Base-by-base conservation (phyloP, 495 filamentous ascomycete species). In the Evernia prunastri region DNA sequence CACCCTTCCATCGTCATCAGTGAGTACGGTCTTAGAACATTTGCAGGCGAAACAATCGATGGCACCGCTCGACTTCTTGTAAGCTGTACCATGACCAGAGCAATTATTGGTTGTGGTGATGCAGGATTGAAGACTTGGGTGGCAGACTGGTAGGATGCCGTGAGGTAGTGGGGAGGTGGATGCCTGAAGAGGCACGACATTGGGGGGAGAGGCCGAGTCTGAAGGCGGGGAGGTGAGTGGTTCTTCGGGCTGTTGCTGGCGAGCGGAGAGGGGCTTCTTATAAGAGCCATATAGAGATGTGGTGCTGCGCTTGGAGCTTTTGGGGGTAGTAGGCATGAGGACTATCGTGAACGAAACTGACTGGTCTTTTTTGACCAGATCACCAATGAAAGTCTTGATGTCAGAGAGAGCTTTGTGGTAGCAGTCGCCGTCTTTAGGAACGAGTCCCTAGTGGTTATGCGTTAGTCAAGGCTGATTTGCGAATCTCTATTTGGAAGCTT, bases 21-120 rank as follows among this genome's bases (percentile, higher is more conserved):
- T 70, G 12, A 77, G 63, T 10, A 80, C 71, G 2, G 80, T 81
- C 20, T 80, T 70, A 37, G 74, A 74, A 79, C 94, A 98, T 60
- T 71, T 72, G 78, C 94, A 98, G 39, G 79, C 77, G 73, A 87
- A 97, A 81, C 94, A 96, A 49, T 79, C 75, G 13, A 61, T 59
- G 33, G 8, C 51, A 20, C 47, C 59, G 72, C 73, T 75, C 68
- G 80, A 87, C 71, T 86, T 87, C 66, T 84, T 74, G 64, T 79
- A 77, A 74, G 91, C 93, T 47, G 68, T 66, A 37, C 92, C 92
- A 75, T 91, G 92, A 57, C 85, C 84, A 5, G 86, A 88, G 77
- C 92, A 96, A 66, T 82, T 81, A 70, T 81, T 80, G 18, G 92
- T 96, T 54, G 75, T 70, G 43, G 74, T 75, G 33, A 78, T 72